These are phyloP conservation scores for Miscanthus lutarioriparius DNA, from an alignment of 176 grass and related monocot genomes.

Conservation along the genomic window DNA sequence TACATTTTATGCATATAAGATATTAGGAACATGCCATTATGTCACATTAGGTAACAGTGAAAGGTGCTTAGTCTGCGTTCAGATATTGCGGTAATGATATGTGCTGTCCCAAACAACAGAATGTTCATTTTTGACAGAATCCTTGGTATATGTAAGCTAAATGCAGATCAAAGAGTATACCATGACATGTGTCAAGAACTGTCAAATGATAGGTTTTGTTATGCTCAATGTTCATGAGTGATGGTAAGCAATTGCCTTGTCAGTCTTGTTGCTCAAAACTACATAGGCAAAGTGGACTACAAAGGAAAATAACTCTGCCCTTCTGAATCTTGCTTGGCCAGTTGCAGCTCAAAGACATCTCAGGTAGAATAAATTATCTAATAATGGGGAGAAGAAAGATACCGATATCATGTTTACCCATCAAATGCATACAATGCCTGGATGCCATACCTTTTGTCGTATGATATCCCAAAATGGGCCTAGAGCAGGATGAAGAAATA, in stretches of 20 bases:
- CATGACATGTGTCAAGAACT: not conserved
- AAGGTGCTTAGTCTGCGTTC: not conserved
- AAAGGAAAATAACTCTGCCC: not conserved
- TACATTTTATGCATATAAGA: not conserved
- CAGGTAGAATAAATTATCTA: conserved; percentile 26
- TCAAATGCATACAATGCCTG: not conserved
- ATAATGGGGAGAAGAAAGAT: conserved; percentile 17
- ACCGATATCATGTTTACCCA: not conserved
- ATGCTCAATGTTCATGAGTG: not conserved
- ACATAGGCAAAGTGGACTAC: not conserved
- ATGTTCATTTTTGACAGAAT: conserved; percentile 1
- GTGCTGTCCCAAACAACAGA: not conserved
- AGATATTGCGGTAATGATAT: not conserved
- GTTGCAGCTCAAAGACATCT: conserved; percentile 18
- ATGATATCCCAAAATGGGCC: conserved; percentile 94
- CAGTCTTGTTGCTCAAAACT: not conserved
- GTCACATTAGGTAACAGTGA: not conserved
- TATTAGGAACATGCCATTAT: not conserved
- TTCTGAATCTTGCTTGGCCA: not conserved
- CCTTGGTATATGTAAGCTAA: not conserved
- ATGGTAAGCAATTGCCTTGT: not conserved
- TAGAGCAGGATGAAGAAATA: conserved; percentile 98
- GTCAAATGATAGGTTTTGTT: not conserved
- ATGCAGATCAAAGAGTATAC: not conserved
- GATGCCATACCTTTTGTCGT: conserved; percentile 85